Percentiles rank a stretch among this genome's conserved stretches.
Conservation (phyloP, 164 flowering plant species). For the Magnolia officinalis region DNA sequence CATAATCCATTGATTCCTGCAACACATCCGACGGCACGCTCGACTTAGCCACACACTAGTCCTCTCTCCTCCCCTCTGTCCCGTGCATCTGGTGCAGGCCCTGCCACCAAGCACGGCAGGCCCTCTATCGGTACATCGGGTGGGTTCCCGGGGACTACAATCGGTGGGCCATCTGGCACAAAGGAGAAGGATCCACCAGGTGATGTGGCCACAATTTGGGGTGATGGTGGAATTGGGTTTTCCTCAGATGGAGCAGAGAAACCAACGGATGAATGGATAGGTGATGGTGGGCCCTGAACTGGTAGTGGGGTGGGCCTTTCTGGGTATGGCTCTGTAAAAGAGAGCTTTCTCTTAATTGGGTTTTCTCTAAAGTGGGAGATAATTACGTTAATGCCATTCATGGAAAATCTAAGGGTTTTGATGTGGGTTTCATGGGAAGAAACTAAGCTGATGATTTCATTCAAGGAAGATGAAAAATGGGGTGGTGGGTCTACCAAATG, state of each 20-base stretch:
- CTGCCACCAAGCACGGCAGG: slow-evolving; percentile 38
- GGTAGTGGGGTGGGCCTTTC: too few relatives aligned
- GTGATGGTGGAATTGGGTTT: slow-evolving; percentile 42
- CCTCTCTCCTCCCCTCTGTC: slow-evolving; percentile 20
- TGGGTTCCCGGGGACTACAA: slow-evolving; percentile 26
- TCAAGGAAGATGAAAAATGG: too few relatives aligned
- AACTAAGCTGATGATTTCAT: too few relatives aligned
- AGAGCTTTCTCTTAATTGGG: too few relatives aligned
- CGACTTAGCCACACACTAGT: slow-evolving; percentile 85
- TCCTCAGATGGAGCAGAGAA: slow-evolving; percentile 43
- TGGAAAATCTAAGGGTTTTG: too few relatives aligned
- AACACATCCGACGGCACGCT: slow-evolving; percentile 67
- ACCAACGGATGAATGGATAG: slow-evolving; percentile 35
- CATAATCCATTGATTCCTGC: slow-evolving; percentile 83
- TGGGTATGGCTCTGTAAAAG: too few relatives aligned
- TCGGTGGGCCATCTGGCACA: slow-evolving; percentile 15
- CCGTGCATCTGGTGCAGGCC: slow-evolving; percentile 37
- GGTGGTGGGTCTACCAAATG: too few relatives aligned
- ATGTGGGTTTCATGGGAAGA: too few relatives aligned
- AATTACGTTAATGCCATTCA: too few relatives aligned
- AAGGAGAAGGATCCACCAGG: slow-evolving; percentile 22
- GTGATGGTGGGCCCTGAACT: too few relatives aligned
- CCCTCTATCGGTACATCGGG: slow-evolving; percentile 19
- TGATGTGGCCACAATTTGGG: slow-evolving; percentile 15
- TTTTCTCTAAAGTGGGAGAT: too few relatives aligned